phyloP scores from a whole-genome alignment of 1,284 basidiomycete genomes.

The Amylostereum areolatum region DNA sequence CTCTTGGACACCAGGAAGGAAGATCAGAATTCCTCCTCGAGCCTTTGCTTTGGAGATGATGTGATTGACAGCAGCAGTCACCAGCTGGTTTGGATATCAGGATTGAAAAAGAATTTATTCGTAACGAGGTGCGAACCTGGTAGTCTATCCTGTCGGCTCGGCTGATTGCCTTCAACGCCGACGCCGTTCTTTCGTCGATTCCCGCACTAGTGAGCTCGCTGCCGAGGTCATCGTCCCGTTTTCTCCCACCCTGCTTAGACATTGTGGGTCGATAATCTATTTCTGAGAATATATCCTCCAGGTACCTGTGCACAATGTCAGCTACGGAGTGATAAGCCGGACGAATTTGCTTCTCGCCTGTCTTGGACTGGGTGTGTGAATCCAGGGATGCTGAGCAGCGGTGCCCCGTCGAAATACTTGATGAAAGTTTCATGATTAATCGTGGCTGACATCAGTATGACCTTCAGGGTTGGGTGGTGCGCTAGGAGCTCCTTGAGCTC shows the following conservation, averaged over 20 bases:
- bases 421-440: conserved; percentile 84
- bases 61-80: conserved; percentile 61
- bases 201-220: conserved; percentile 44
- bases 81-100: conserved; percentile 40
- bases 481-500: conserved; percentile 75
- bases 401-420: conserved; percentile 77
- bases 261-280: conserved; percentile 42
- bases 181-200: conserved; percentile 47
- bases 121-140: conserved; percentile 34
- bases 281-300: conserved; percentile 72
- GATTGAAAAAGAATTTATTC: background rate
- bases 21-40: conserved; percentile 74
- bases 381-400: conserved; percentile 81
- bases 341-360: conserved; percentile 36
- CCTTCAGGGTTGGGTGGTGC: conserved; percentile 68
- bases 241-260: conserved; percentile 30
- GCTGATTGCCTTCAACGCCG: conserved; percentile 56
- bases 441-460: conserved; percentile 86
- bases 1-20: conserved; percentile 85
- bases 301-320: conserved; percentile 43
- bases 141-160: conserved; percentile 72
- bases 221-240: conserved; percentile 46
- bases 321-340: background rate
- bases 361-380: conserved; percentile 78
- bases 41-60: conserved; percentile 52